These are phyloP conservation scores for Pseudohalonectria lignicola DNA, from an alignment of 2,329 filamentous ascomycete genomes.

Conservation along the genomic window DNA sequence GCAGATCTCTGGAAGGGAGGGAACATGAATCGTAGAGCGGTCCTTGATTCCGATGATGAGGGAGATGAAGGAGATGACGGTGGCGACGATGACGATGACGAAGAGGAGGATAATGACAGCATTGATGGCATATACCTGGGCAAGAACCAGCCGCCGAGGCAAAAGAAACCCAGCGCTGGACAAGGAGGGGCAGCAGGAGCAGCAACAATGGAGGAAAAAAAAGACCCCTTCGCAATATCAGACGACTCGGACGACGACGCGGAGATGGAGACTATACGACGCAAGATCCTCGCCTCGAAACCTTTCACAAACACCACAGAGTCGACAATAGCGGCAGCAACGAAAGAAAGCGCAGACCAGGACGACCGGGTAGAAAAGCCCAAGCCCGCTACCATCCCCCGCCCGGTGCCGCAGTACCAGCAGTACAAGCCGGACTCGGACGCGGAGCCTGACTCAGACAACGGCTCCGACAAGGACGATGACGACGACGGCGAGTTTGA, in stretches of 20 bases:
- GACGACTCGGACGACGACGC: slow-evolving; percentile 61
- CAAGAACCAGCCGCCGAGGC: slow-evolving; percentile 29
- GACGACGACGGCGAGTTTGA: slow-evolving; percentile 72
- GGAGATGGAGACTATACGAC: slow-evolving; percentile 85
- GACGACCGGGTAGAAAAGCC: slow-evolving; percentile 29
- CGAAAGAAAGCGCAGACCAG: not conserved
- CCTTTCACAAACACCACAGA: slow-evolving; percentile 56
- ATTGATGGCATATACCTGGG: slow-evolving; percentile 51
- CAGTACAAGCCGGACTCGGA: slow-evolving; percentile 50
- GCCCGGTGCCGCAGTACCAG: slow-evolving; percentile 29
- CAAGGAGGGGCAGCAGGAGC: no score
- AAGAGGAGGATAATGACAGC: slow-evolving; percentile 29
- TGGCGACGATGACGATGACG: slow-evolving; percentile 29
- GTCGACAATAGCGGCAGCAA: slow-evolving; percentile 15
- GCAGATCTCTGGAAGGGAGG: slow-evolving; percentile 85
- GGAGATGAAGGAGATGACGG: slow-evolving; percentile 34
- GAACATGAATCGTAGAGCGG: slow-evolving; percentile 57
- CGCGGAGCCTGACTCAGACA: slow-evolving; percentile 61
- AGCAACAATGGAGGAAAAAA: slow-evolving; percentile 33
- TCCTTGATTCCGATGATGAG: slow-evolving; percentile 20
- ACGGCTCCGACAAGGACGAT: slow-evolving; percentile 34
- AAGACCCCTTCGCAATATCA: slow-evolving; percentile 65
- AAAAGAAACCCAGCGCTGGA: no score
- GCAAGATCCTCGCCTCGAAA: slow-evolving; percentile 84
- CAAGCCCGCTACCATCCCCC: slow-evolving; percentile 48